Base-by-base conservation (phyloP, 805 yeast genomes). In the Metschnikowia arizonensis region DNA sequence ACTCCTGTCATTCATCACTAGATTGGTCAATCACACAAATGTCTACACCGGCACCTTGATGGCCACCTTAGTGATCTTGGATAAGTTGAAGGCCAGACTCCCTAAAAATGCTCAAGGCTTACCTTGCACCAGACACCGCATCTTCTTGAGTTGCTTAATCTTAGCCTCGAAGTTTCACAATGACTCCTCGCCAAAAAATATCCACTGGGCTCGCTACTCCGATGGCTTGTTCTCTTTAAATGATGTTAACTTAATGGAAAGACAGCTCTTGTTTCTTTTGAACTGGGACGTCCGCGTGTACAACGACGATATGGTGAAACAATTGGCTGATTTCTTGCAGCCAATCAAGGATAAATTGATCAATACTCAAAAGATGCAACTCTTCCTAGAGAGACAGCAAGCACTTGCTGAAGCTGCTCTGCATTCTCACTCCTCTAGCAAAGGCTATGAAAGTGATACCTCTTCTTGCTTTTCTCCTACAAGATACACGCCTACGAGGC, bases 41-140 rank as follows among this genome's bases (percentile, higher is more conserved):
- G 88, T 85, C n/a, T 82, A 84, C 63, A 82, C 89, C 2, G 88
- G 90, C 32, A 85, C 90, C 14, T 69, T 85, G 53, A 76, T 85
- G 77, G 73, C 88, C 11, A 82, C 91, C 3, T 73, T 82, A 44
- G 82, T 84, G 26, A 84, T 83, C 62, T 69, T 85, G 61, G 78
- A 81, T 56, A 72, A 80, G 56, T 68, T 85, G 54, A 78, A 78
- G 58, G 49, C 73, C 42, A 80, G 75, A 52, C 68, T 85, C 42
- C 91, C 91, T 43, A 68, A 71, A 47, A 85, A 83, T 53, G 86
- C 89, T 28, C 82, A 79, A 56, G 91, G 91, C 26, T 68, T 83
- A 51, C 85, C 90, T 35, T 84, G 90, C 53, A 85, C 95, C 2
- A 73, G 88, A 58, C 93, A 85, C 65, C 72, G 95, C 53, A 82